Conservation (phyloP, 352 stramenopile species). For the Phytophthora agathidicida region DNA sequence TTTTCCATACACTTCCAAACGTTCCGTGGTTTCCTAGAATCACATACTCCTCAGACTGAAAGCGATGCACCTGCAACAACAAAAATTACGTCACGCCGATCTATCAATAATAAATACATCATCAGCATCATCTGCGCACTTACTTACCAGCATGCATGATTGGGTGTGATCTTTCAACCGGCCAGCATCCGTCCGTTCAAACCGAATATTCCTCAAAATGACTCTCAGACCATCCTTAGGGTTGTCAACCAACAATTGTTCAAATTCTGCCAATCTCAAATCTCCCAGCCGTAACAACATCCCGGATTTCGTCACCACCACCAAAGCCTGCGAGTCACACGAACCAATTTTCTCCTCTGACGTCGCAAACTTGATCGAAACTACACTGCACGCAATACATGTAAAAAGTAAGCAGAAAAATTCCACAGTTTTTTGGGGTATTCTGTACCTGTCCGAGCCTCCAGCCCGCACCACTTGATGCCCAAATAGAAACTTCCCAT, state of each 20-base stretch:
- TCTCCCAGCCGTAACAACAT: conserved; percentile 27
- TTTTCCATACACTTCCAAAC: conserved; percentile 23
- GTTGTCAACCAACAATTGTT: conserved; percentile 25
- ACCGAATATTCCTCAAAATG: conserved; percentile 34
- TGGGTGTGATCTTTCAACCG: conserved; percentile 8
- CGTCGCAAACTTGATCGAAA: conserved; percentile 22
- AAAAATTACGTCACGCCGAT: not conserved
- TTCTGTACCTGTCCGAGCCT: conserved; percentile 15
- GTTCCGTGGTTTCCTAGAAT: conserved; percentile 29
- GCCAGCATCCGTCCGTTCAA: conserved; percentile 21
- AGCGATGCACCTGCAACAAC: conserved; percentile 20
- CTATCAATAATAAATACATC: not conserved
- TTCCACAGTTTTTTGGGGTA: too few species aligned
- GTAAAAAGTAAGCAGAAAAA: too few species aligned
- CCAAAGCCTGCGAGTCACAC: conserved; percentile 25
- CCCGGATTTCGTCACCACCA: conserved; percentile 36
- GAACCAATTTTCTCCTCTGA: conserved; percentile 1
- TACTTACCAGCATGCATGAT: conserved; percentile 31
- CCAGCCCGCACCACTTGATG: conserved; percentile 7
- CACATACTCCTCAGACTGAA: conserved; percentile 5
- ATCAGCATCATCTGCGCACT: not conserved
- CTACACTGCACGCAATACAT: conserved; percentile 15
- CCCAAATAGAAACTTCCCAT: conserved; percentile 26
- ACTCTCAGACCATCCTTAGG: conserved; percentile 16
- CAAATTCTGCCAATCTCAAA: conserved; percentile 36